These are phyloP conservation scores for Cubamyces lactineus DNA, from an alignment of 768 basidiomycete species.

Conservation along the genomic window DNA sequence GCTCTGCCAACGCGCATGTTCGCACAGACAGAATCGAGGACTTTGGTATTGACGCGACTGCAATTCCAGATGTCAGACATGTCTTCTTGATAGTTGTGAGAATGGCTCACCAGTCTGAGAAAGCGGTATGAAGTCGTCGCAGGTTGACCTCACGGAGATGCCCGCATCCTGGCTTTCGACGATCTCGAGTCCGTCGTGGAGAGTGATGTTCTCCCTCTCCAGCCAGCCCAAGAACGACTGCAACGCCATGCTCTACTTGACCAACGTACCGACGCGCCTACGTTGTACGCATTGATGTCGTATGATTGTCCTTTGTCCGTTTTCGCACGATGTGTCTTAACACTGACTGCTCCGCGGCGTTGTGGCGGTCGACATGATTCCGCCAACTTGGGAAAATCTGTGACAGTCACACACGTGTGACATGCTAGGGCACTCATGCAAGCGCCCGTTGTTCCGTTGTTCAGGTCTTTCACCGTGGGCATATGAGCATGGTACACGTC, in stretches of 20 bases:
- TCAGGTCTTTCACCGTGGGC: too few relatives aligned
- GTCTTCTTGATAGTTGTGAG: not conserved
- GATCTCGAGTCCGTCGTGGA: conserved; percentile 1
- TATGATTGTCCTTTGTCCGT: not conserved
- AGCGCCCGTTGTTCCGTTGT: too few relatives aligned
- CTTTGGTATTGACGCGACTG: conserved; percentile 72
- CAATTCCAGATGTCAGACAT: not conserved
- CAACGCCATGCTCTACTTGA: not conserved
- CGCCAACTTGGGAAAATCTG: too few relatives aligned
- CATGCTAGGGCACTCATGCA: too few relatives aligned
- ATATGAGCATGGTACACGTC: too few relatives aligned
- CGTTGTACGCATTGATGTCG: too few relatives aligned
- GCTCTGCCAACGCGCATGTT: conserved; percentile 44
- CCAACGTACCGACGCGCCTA: not conserved
- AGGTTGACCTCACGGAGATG: not conserved
- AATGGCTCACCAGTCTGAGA: not conserved
- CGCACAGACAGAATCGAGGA: conserved; percentile 61
- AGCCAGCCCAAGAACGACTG: conserved; percentile 3
- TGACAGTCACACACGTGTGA: too few relatives aligned
- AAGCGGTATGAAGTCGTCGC: not conserved
- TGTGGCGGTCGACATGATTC: too few relatives aligned
- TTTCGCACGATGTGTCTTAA: not conserved
- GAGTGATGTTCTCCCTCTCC: not conserved
- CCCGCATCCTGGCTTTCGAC: not conserved
- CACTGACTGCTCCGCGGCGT: too few relatives aligned